Percentiles rank a stretch among this genome's conserved stretches.
Conservation (phyloP, 148 eudicot genomes). For the Drosera capensis region DNA sequence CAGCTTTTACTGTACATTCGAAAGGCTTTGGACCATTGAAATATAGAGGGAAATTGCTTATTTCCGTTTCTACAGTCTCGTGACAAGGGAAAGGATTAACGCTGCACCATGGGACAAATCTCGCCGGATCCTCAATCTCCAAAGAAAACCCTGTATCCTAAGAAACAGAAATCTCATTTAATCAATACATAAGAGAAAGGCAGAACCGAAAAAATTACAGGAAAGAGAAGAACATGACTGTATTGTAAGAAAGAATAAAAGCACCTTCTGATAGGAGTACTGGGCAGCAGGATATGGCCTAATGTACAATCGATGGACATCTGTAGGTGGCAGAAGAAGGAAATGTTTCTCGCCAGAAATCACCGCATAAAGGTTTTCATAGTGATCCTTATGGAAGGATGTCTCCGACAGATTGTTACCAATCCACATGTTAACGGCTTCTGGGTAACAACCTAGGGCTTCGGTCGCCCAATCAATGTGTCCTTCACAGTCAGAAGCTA, state of each 20-base stretch:
- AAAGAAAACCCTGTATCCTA: conserved; percentile 56
- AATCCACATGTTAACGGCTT: conserved; percentile 94
- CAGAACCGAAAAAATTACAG: not conserved
- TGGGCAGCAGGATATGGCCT: conserved; percentile 66
- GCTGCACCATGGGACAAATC: conserved; percentile 86
- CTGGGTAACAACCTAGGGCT: conserved; percentile 72
- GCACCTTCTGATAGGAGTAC: conserved; percentile 51
- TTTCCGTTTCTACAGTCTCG: conserved; percentile 31
- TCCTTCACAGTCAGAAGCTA: conserved; percentile 47
- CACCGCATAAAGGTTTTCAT: conserved; percentile 87
- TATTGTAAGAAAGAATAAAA: not conserved
- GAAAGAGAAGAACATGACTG: not conserved
- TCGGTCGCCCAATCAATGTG: conserved; percentile 77
- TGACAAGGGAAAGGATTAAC: conserved; percentile 70
- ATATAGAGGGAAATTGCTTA: conserved; percentile 53
- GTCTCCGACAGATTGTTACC: conserved; percentile 59
- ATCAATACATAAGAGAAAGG: not conserved
- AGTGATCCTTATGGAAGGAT: conserved; percentile 93
- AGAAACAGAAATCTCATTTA: conserved; percentile 4
- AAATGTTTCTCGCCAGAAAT: conserved; percentile 85
- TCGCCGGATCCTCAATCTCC: conserved; percentile 68
- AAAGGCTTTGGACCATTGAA: conserved; percentile 90
- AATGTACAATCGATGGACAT: conserved; percentile 80
- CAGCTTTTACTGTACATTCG: conserved; percentile 85
- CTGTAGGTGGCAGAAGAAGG: conserved; percentile 84